Conservation (phyloP, 1,139 yeast species). For the Neolecta irregularis region DNA sequence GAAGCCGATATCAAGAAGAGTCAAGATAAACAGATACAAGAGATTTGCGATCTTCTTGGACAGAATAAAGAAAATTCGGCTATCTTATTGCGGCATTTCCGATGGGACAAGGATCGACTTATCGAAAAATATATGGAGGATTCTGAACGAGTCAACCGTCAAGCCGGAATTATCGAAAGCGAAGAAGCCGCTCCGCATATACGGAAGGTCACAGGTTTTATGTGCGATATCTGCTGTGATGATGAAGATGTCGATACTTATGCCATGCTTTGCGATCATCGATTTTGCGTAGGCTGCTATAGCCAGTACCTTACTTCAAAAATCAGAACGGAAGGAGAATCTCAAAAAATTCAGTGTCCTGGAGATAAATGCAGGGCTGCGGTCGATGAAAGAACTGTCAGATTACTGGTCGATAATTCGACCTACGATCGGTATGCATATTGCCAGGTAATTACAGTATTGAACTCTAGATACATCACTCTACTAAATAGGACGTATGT, state of each 20-base stretch:
- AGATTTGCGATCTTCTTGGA: constrained; percentile 25
- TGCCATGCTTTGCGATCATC: constrained; percentile 51
- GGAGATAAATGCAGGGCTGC: constrained; percentile 28
- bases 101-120: constrained; percentile 63
- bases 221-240: constrained; percentile 62
- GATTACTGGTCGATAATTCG: constrained; percentile 24
- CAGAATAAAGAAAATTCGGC: constrained; percentile 31
- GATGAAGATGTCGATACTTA: constrained; percentile 33
- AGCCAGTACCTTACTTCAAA: constrained; percentile 39
- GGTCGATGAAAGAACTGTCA: constrained; percentile 25
- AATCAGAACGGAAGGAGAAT: constrained; percentile 35
- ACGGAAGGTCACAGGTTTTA: constrained; percentile 22
- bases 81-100: constrained; percentile 41
- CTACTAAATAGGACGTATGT: constrained; percentile 33
- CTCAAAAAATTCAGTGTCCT: constrained; percentile 45
- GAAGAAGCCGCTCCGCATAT: constrained; percentile 16
- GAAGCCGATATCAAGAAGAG: constrained; percentile 19
- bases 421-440: no score
- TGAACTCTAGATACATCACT: constrained; percentile 18
- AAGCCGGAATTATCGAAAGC: constrained; percentile 34
- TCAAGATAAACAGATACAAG: constrained; percentile 17
- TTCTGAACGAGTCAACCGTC: constrained; percentile 29
- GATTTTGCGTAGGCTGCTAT: constrained; percentile 56
- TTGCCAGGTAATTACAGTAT: no score
- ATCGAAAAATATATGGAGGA: constrained; percentile 52